A percentile compares a stretch with the other conserved stretches of the same genome.
Evolutionary conservation across 768 basidiomycete species (phyloP).

Genomic region (Serendipita sp.): DNA sequence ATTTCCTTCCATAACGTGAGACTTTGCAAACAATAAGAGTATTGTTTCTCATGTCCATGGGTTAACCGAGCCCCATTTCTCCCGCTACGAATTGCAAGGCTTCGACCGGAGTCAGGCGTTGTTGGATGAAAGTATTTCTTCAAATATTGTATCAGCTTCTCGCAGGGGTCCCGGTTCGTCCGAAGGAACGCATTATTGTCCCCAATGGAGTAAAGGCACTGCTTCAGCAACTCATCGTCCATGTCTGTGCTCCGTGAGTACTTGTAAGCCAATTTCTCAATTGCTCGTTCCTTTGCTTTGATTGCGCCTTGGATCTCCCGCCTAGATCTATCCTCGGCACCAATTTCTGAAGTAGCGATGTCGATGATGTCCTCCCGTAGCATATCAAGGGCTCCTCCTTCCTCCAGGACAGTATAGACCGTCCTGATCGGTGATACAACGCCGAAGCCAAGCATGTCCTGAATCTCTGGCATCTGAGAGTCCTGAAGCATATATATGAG

Average conservation of each 20-base stretch:
- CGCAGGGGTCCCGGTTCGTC: slow-evolving; percentile 76
- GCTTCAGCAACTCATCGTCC: slow-evolving; percentile 48
- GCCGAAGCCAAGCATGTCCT: slow-evolving; percentile 61
- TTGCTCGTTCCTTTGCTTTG: slow-evolving; percentile 68
- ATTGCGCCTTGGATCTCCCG: slow-evolving; percentile 76
- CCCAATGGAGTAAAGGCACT: slow-evolving; percentile 76
- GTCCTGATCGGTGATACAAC: slow-evolving; percentile 67
- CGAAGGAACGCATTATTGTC: slow-evolving; percentile 83
- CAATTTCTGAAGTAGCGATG: slow-evolving; percentile 68
- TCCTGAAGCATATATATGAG: slow-evolving; percentile 75
- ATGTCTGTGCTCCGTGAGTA: slow-evolving; percentile 37
- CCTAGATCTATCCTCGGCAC: slow-evolving; percentile 49
- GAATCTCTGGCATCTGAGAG: slow-evolving; percentile 69
- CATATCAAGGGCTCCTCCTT: slow-evolving; percentile 44
- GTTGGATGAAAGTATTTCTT: slow-evolving; percentile 66
- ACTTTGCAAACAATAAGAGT: slow-evolving; percentile 73
- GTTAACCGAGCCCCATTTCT: slow-evolving; percentile 64
- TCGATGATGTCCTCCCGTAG: slow-evolving; percentile 64
- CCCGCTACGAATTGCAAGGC: slow-evolving; percentile 67
- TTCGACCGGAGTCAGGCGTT: slow-evolving; percentile 47
- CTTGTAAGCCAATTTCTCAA: slow-evolving; percentile 51
- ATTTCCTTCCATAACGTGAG: slow-evolving; percentile 79
- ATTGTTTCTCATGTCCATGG: slow-evolving; percentile 74
- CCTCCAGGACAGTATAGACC: slow-evolving; percentile 51
- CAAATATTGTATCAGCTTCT: slow-evolving; percentile 62